Evolutionary conservation across 768 basidiomycete genomes (phyloP).

Genomic region (Termitomyces sp.): DNA sequence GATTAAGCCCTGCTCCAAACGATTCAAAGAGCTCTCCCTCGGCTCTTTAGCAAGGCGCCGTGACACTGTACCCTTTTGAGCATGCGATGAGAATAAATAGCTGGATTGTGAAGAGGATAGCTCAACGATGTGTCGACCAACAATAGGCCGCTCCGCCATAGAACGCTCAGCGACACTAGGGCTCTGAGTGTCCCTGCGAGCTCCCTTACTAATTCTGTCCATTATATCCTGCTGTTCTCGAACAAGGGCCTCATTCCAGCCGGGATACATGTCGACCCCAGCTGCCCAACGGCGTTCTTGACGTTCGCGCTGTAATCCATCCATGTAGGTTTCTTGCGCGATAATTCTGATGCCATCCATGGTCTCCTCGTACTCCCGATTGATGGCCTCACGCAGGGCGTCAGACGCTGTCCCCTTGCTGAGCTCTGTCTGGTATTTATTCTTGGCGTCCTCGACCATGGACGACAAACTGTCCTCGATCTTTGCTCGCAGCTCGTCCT

Average conservation of each 20-base stretch:
- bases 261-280: conserved; percentile 26
- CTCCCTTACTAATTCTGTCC: conserved; percentile 36
- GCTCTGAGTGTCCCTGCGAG: conserved; percentile 9
- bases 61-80: neutral
- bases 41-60: conserved; percentile 5
- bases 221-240: conserved; percentile 39
- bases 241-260: conserved; percentile 25
- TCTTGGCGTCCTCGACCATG: conserved; percentile 60
- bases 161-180: conserved; percentile 5
- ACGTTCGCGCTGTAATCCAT: conserved; percentile 42
- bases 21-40: neutral
- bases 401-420: conserved; percentile 32
- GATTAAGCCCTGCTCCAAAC: neutral
- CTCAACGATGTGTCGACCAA: neutral
- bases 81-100: neutral
- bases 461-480: conserved; percentile 42
- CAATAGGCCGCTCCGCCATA: neutral
- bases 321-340: conserved; percentile 41
- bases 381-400: conserved; percentile 28
- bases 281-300: conserved; percentile 45
- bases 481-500: conserved; percentile 33
- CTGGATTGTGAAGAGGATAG: neutral
- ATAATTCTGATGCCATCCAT: conserved; percentile 40
- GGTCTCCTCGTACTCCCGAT: conserved; percentile 30
- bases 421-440: conserved; percentile 49